These are phyloP conservation scores for Starmerella tilneyi DNA, from an alignment of 805 yeast species.

Conservation along the genomic window DNA sequence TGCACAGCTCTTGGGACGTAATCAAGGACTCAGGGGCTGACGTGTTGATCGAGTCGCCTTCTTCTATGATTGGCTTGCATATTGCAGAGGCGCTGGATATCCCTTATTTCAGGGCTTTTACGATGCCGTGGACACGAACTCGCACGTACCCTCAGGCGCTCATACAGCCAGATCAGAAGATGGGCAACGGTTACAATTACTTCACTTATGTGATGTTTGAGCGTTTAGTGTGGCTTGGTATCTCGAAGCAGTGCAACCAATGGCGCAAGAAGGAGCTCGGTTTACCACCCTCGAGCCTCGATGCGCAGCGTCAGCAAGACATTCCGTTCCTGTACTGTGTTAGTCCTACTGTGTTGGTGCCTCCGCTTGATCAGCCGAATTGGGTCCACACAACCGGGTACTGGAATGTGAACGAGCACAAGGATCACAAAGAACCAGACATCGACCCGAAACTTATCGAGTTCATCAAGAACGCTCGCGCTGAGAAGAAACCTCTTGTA, in stretches of 20 bases:
- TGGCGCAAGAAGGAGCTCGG: constrained; percentile 69
- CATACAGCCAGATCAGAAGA: constrained; percentile 83
- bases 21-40: constrained; percentile 61
- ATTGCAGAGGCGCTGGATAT: constrained; percentile 85
- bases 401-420: constrained; percentile 67
- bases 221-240: constrained; percentile 87
- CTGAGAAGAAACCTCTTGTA: constrained; percentile 52
- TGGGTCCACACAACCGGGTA: constrained; percentile 96
- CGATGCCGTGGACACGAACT: constrained; percentile 98
- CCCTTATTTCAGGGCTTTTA: constrained; percentile 88
- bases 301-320: constrained; percentile 58
- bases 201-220: constrained; percentile 90
- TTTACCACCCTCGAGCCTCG: constrained; percentile 59
- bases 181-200: constrained; percentile 87
- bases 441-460: constrained; percentile 41
- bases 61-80: constrained; percentile 91
- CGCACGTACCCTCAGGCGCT: constrained; percentile 95
- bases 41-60: constrained; percentile 85
- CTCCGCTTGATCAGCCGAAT: constrained; percentile 84
- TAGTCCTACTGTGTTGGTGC: constrained; percentile 81
- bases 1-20: constrained; percentile 72
- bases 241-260: constrained; percentile 69
- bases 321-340: constrained; percentile 85
- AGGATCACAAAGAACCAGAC: constrained; percentile 38
- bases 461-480: constrained; percentile 54